A percentile compares a stretch with the other conserved stretches of the same genome.
Evolutionary conservation across 306 rosid genomes (phyloP).

Genomic region (Pterocarpus macrocarpus): DNA sequence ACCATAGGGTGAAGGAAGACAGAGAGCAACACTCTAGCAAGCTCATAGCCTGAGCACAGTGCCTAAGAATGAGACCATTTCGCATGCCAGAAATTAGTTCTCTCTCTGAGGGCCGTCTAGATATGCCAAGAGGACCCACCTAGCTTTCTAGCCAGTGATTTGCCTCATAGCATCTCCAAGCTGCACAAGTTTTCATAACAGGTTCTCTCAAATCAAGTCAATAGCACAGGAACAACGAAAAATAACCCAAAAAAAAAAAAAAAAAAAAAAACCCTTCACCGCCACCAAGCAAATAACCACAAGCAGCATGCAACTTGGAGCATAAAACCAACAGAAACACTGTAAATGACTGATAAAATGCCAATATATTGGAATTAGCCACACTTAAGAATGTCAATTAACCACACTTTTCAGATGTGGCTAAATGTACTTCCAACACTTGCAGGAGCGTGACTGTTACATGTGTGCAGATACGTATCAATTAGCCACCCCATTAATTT

Average conservation of each 20-base stretch:
- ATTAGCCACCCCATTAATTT: too few relatives aligned
- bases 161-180: constrained; percentile 90
- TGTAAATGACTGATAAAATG: too few relatives aligned
- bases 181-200: constrained; percentile 50
- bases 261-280: not conserved
- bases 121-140: constrained; percentile 77
- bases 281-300: not conserved
- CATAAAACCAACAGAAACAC: not conserved
- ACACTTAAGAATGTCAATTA: too few relatives aligned
- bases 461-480: too few relatives aligned
- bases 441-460: too few relatives aligned
- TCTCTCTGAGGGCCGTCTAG: constrained; percentile 79
- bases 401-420: too few relatives aligned
- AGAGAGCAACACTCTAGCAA: constrained; percentile 89
- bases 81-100: constrained; percentile 90
- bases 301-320: not conserved
- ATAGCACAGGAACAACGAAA: not conserved
- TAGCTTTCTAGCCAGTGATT: constrained; percentile 83
- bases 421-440: too few relatives aligned
- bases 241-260: not conserved
- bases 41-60: constrained; percentile 92
- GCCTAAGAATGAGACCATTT: constrained; percentile 70
- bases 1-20: constrained; percentile 88
- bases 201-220: not conserved
- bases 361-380: too few relatives aligned